A percentile compares a stretch with the other conserved stretches of the same genome.
Conservation (phyloP, 1,139 yeast genomes). For the Tardiomyces blankii region DNA sequence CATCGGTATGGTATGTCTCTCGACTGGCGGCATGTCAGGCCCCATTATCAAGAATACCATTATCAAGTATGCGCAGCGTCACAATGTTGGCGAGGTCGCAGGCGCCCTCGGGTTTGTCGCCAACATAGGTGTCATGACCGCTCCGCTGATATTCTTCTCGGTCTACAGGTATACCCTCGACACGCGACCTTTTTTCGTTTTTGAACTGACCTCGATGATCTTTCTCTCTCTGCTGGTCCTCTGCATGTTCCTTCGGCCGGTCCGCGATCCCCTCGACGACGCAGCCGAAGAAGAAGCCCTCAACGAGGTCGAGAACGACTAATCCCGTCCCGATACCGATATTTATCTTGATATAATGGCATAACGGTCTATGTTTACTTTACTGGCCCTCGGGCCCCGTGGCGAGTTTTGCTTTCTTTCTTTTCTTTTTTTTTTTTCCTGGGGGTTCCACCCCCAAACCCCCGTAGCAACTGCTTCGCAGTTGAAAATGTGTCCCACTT, state of each 20-base stretch:
- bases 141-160: conserved; percentile 21
- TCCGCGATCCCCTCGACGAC: neutral
- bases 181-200: neutral
- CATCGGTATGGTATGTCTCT: conserved; percentile 28
- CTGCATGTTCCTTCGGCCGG: neutral
- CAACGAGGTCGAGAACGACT: neutral
- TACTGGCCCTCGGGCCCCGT: too few relatives aligned
- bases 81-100: conserved; percentile 22
- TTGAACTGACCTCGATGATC: neutral
- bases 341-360: too few relatives aligned
- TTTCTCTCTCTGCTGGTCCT: neutral
- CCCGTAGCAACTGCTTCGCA: too few relatives aligned
- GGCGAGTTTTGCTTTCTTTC: too few relatives aligned
- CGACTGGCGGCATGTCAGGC: conserved; percentile 37
- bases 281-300: neutral
- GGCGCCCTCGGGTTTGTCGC: conserved; percentile 24
- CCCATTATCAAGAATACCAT: conserved; percentile 42
- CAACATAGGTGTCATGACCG: conserved; percentile 15
- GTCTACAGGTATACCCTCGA: conserved; percentile 20
- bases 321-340: too few relatives aligned
- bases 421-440: too few relatives aligned
- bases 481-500: too few relatives aligned
- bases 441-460: too few relatives aligned
- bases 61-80: conserved; percentile 36
- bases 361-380: too few relatives aligned